These are phyloP conservation scores for Cucurbita argyrosperma DNA, from an alignment of 306 rosid species.

Conservation along the genomic window DNA sequence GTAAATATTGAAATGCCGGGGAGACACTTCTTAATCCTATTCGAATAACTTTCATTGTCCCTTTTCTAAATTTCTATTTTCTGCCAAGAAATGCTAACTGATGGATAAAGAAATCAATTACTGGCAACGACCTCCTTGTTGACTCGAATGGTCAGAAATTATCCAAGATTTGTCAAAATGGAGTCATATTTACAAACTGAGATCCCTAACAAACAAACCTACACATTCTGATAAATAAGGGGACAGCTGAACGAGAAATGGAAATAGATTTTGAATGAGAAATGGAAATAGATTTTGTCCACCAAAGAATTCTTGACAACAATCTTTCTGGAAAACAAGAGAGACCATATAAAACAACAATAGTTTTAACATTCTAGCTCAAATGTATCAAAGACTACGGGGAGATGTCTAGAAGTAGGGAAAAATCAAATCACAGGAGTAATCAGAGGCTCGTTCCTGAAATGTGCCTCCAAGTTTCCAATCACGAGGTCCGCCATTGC, in stretches of 20 bases:
- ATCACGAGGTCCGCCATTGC: constrained; percentile 59
- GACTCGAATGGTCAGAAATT: not conserved
- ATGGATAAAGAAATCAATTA: not conserved
- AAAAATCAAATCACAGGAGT: constrained; percentile 27
- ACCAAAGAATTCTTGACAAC: not conserved
- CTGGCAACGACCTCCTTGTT: not conserved
- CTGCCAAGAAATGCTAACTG: not conserved
- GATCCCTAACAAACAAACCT: not conserved
- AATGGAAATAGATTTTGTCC: not conserved
- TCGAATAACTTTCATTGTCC: not conserved
- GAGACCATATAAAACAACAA: not conserved
- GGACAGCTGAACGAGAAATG: not conserved
- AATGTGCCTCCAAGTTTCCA: constrained; percentile 47
- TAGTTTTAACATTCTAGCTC: not conserved
- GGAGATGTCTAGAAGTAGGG: not conserved
- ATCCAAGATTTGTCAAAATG: not conserved
- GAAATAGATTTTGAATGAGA: not conserved
- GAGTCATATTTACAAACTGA: not conserved
- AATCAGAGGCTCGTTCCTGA: constrained; percentile 32
- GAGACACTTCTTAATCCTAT: not conserved
- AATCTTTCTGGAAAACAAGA: not conserved
- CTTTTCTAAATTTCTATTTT: not conserved
- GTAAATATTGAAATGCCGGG: not conserved
- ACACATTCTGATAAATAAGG: not conserved
- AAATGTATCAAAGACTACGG: not conserved